phyloP scores from a whole-genome alignment of 306 rosid species.

The cucumber (Cucumis sativus) region DNA sequence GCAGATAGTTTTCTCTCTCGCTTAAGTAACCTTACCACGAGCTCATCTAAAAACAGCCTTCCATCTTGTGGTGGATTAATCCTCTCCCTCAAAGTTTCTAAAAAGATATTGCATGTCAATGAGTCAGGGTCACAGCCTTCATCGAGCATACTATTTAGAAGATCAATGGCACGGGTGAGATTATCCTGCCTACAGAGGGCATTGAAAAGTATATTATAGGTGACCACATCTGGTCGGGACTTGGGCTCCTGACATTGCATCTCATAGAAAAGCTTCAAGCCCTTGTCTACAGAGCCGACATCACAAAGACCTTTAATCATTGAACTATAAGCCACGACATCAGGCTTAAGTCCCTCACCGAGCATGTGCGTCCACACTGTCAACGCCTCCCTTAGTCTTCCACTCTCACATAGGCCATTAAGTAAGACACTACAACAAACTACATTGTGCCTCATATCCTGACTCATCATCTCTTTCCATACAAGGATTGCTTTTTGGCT shows the following conservation, averaged over 20 bases:
- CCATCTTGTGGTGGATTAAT: conserved; percentile 75
- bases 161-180: conserved; percentile 53
- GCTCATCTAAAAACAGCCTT: conserved; percentile 75
- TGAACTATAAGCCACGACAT: conserved; percentile 85
- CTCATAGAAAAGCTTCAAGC: conserved; percentile 71
- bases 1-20: conserved; percentile 47
- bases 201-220: conserved; percentile 62
- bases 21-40: conserved; percentile 55
- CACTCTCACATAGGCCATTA: conserved; percentile 64
- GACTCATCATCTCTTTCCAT: conserved; percentile 60
- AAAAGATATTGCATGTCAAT: conserved; percentile 58
- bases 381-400: conserved; percentile 63
- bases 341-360: conserved; percentile 62
- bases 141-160: conserved; percentile 65
- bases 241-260: conserved; percentile 59
- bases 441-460: conserved; percentile 31
- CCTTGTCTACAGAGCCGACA: conserved; percentile 53
- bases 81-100: conserved; percentile 55
- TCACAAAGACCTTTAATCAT: conserved; percentile 88
- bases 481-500: conserved; percentile 52
- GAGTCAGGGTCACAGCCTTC: conserved; percentile 73
- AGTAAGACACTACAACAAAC: conserved; percentile 67
- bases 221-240: conserved; percentile 66
- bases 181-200: conserved; percentile 51
- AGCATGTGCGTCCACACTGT: conserved; percentile 83